A percentile compares a stretch with the other conserved stretches of the same genome.
phyloP scores from a whole-genome alignment of 2,329 filamentous ascomycete genomes.

The Shiraia bambusicola region DNA sequence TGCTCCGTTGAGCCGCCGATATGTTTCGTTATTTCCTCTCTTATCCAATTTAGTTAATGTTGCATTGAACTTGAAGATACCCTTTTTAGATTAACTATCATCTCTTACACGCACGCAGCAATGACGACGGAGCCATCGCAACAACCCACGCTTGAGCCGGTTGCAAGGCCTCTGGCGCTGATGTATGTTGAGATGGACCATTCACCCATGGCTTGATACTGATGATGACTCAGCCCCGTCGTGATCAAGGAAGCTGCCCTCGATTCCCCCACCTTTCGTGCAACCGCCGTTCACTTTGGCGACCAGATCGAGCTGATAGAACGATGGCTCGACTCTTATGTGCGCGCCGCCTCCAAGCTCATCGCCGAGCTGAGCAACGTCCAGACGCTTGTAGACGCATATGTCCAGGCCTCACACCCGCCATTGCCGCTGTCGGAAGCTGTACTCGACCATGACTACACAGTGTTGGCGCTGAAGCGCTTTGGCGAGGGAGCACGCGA shows the following conservation, averaged over 20 bases:
- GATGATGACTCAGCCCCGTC: constrained; percentile 63
- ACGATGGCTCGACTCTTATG: constrained; percentile 80
- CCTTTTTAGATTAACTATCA: constrained; percentile 1
- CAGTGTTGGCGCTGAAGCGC: constrained; percentile 78
- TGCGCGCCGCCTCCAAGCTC: constrained; percentile 63
- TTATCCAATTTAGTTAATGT: constrained; percentile 7
- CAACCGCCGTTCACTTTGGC: constrained; percentile 79
- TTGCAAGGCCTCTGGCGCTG: constrained; percentile 45
- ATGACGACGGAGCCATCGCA: constrained; percentile 42
- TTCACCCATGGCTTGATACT: constrained; percentile 1
- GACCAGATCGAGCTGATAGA: constrained; percentile 92
- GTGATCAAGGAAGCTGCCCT: constrained; percentile 91
- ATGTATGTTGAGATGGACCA: constrained; percentile 37
- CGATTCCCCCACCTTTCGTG: constrained; percentile 94
- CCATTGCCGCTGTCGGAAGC: constrained; percentile 75
- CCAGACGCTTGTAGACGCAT: constrained; percentile 76
- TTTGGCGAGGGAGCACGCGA: constrained; percentile 84
- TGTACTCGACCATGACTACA: constrained; percentile 93
- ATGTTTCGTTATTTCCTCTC: constrained; percentile 25
- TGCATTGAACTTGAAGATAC: constrained; percentile 10
- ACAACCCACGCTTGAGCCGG: constrained; percentile 40
- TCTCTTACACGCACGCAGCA: constrained; percentile 3
- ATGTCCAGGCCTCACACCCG: constrained; percentile 74
- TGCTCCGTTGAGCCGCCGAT: constrained; percentile 8
- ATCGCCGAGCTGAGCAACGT: constrained; percentile 68